phyloP scores from a whole-genome alignment of 257 asterid genomes.

The Euphrasia confusa region DNA sequence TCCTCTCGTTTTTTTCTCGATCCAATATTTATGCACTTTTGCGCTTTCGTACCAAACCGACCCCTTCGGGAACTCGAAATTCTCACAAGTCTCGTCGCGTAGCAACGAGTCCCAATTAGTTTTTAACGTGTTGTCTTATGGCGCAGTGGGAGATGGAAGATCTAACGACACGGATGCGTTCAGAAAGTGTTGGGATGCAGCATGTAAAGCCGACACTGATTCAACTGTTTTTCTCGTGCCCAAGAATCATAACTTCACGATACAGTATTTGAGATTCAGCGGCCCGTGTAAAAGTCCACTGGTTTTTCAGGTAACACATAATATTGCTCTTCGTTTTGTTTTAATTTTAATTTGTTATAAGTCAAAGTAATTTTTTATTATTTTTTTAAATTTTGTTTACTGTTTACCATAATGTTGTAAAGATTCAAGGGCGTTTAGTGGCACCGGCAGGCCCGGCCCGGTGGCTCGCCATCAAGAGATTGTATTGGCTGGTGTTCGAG shows the following conservation, averaged over 20 bases:
- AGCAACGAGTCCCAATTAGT: not conserved
- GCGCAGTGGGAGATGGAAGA: not conserved
- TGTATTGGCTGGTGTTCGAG: slow-evolving; percentile 75
- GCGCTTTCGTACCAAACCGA: no score
- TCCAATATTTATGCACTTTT: no score
- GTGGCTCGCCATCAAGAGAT: slow-evolving; percentile 68
- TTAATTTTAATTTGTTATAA: no score
- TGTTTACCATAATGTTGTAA: no score
- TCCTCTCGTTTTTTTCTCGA: no score
- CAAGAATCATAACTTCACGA: slow-evolving; percentile 43
- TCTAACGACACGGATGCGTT: not conserved
- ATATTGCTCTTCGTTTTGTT: not conserved
- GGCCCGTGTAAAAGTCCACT: slow-evolving; percentile 66
- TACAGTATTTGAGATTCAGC: slow-evolving; percentile 66
- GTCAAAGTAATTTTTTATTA: not conserved
- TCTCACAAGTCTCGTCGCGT: no score
- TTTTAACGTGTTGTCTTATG: not conserved
- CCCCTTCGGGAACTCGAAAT: no score
- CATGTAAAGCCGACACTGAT: not conserved
- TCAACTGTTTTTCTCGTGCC: slow-evolving; percentile 50
- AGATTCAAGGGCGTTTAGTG: slow-evolving; percentile 74
- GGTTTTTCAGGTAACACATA: slow-evolving; percentile 46
- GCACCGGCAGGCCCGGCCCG: slow-evolving; percentile 85
- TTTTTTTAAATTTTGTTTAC: no score
- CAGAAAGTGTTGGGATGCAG: not conserved